Base-by-base conservation (phyloP, 257 asterid species). In the Coffea canephora region DNA sequence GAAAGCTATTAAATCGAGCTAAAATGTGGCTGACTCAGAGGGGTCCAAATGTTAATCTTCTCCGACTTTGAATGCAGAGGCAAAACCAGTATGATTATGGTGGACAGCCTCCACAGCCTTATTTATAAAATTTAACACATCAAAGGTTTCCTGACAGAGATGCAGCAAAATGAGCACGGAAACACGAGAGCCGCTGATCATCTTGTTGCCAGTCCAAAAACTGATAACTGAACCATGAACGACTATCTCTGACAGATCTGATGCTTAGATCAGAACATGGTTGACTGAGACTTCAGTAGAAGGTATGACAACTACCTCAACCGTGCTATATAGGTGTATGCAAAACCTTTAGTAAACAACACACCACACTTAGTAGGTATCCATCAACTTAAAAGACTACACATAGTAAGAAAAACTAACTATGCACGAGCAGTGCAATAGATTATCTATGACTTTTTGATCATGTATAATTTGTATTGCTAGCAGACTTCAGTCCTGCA, bases 41-140 rank as follows among this genome's bases (percentile, higher is more conserved):
- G 87, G 82, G 77, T 85, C 91, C 91, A 83, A 39, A 86, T 91
- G 85, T 87, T 85, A 91, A 79, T 83, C 73, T 80, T 84, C 90
- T 69, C 80, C 83, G 74, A 87, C 80, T 77, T 80, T 78, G 78
- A 86, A 79, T 73, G 62, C 10, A 69, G 59, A 49, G 78, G 85
- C 77, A 85, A 79, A 85, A 82, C 83, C 81, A 74, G 80, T 75
- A 71, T 77, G 81, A 81, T 76, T 67, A 69, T 74, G 89, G 82
- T 65, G 83, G 92, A 81, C 64, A 71, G 83, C 86, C 83, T 79
- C 85, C 89, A 85, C 88, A 86, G 90, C 92, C 91, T 90, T 93
- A 87, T 88, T 89, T 80, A 82, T 86, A 72, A 65, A 76, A 81
- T 78, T 78, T 73, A 83, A 74, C 78, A 79, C 78, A 86, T 78